Evolutionary conservation across 2,329 filamentous ascomycete genomes (phyloP), one percentile per base, ranked within the genome.

Genomic region (Penicillium brevicompactum): DNA sequence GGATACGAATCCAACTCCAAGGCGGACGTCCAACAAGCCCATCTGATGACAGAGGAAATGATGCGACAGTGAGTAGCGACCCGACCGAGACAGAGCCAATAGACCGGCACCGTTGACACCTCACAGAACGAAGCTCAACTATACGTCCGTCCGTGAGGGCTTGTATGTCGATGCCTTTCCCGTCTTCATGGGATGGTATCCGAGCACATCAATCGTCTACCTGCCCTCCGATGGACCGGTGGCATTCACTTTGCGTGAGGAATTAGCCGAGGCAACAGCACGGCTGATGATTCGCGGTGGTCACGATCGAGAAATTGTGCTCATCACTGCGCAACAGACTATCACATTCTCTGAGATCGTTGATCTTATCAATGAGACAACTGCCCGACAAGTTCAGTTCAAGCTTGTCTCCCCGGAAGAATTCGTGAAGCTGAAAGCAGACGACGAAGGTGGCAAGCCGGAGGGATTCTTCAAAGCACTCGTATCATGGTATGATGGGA

Each of bases 111-210:
- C 13, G 34, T 40, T 51, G 32, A 56, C 27, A 61, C 57, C 0
- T 42, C 8, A 13, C 21, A 75, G 73, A 22, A 70, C 73, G 3
- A 70, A 69, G 4, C 68, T 84, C 48, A 74, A 75, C 1, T 84
- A 79, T 63, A 84, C 83, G 11, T 76, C 80, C 10, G 69, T 87
- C 40, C 79, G 84, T 13, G 83, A 86, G 65, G 85, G 84, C 0
- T 63, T 85, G 32, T 87, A 87, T 65, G 76, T 78, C 1, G 84
- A 87, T 59, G 83, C 81, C 4, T 86, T 83, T 69, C 83, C 84
- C 2, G 70, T 86, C 30, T 86, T 86, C 67, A 76, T 82, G 2
- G 80, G 69, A 53, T 75, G 73, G 73, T 75, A 74, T 46, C 73
- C 73, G 2, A 62, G 55, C 37, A 70, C 63, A 11, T 64, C 58